Evolutionary conservation across 2,329 filamentous ascomycete species (phyloP).

Genomic region (Raffaelea arxii): DNA sequence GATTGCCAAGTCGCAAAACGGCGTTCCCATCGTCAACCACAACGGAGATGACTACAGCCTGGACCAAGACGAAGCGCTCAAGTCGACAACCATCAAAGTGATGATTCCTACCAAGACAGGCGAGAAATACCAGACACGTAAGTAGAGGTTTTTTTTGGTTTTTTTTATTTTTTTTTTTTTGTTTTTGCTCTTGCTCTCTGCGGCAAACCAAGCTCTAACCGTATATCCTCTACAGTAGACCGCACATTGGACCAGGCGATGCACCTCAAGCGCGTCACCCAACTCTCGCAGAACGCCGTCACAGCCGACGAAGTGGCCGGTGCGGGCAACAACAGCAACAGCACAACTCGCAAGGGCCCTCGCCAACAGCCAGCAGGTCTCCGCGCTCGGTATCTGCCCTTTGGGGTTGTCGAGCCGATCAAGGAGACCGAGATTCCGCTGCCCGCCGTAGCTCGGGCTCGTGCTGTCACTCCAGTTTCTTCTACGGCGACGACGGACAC

Average conservation of each 20-base stretch:
- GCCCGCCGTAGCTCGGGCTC: slow-evolving; percentile 1
- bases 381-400: slow-evolving; percentile 56
- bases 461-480: slow-evolving; percentile 2
- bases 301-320: slow-evolving; percentile 5
- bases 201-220: slow-evolving; percentile 14
- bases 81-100: slow-evolving; percentile 45
- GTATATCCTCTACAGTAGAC: slow-evolving; percentile 24
- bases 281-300: slow-evolving; percentile 30
- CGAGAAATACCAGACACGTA: slow-evolving; percentile 40
- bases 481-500: slow-evolving; percentile 17
- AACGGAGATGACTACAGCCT: slow-evolving; percentile 55
- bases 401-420: slow-evolving; percentile 35
- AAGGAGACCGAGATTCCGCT: background rate
- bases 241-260: slow-evolving; percentile 48
- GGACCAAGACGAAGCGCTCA: slow-evolving; percentile 40
- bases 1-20: slow-evolving; percentile 41
- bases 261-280: slow-evolving; percentile 54
- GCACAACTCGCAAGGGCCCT: slow-evolving; percentile 31
- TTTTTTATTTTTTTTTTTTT: background rate
- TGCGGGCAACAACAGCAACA: background rate
- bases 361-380: slow-evolving; percentile 59
- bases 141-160: slow-evolving; percentile 30
- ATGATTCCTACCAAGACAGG: slow-evolving; percentile 49
- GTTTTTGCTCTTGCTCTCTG: slow-evolving; percentile 7
- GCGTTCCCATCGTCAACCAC: slow-evolving; percentile 49